Base-by-base conservation (phyloP, 805 yeast genomes). In the Candida ipomoeae region DNA sequence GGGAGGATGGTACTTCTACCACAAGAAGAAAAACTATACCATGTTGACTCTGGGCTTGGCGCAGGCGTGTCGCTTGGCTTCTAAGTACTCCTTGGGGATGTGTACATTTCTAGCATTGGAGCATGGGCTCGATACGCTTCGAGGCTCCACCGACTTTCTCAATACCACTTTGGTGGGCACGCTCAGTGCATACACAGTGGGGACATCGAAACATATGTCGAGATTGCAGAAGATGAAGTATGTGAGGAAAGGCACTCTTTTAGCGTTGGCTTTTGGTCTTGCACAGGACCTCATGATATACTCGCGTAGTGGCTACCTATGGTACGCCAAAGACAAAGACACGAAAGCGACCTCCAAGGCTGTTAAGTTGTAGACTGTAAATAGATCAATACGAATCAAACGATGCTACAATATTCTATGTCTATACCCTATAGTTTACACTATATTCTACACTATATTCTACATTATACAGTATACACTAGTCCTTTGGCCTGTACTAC, bases 1-100 rank as follows among this genome's bases (percentile, higher is more conserved):
- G 48, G 90, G 89, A 18, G 94, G 92, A 0, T 89, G 96, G 96
- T 89, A 85, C 62, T 85, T 84, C 63, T 89, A 89, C 66, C 94
- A 89, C 67, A 88, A 86, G 67, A 77, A 89, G 54, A 89, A 87
- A 69, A 85, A 87, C 66, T 86, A 87, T 64, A 86, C 85, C 31
- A 81, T 88, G 67, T 65, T 85, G 34, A 73, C 78, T 50, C 71
- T 73, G 26, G 88, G 87, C 0, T 67, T 81, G 54, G 69, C 68
- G 17, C 48, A 56, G 6, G 90, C 85, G 0, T 57, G 76, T n/a
- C 64, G 59, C 35, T 70, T 70, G 8, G 77, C 68, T 0, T 39
- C 57, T 35, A 48, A 54, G 58, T 70, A 75, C 47, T 69, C 81
- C 1, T 40, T 64, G 0, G 71, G 80, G 2, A 78, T 82, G 2